Conservation (phyloP, 192 early-diverging fungal genomes). For the Coemansia sp. region DNA sequence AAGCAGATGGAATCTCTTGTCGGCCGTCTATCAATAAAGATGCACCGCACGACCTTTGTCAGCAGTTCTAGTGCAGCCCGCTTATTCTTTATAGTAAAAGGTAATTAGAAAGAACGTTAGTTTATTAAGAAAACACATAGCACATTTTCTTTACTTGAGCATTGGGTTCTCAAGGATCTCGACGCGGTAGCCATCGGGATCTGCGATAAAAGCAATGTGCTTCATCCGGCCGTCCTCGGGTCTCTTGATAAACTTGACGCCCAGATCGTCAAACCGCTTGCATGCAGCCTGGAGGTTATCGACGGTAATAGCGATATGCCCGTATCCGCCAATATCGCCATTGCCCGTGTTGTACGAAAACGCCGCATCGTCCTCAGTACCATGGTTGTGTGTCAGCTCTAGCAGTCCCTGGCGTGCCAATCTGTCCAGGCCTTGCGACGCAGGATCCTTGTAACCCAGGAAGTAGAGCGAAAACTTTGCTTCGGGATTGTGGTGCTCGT, state of each 20-base stretch:
- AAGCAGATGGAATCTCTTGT: too few relatives aligned
- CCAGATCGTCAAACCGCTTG: slow-evolving; percentile 66
- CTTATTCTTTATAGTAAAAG: too few relatives aligned
- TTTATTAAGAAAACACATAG: not conserved
- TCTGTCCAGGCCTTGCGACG: slow-evolving; percentile 38
- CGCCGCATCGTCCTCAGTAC: slow-evolving; percentile 64
- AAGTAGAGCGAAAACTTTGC: slow-evolving; percentile 71
- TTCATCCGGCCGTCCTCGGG: slow-evolving; percentile 75
- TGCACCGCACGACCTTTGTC: too few relatives aligned
- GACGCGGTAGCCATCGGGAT: slow-evolving; percentile 85
- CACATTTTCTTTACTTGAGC: slow-evolving; percentile 11
- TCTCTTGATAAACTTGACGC: slow-evolving; percentile 74
- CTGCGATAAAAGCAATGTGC: slow-evolving; percentile 78
- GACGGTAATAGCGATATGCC: slow-evolving; percentile 78
- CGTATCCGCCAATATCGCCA: slow-evolving; percentile 70
- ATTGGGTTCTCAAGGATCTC: slow-evolving; percentile 56
- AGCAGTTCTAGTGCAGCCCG: too few relatives aligned
- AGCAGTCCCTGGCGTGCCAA: slow-evolving; percentile 69
- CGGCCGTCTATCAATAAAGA: too few relatives aligned
- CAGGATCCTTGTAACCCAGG: slow-evolving; percentile 63
- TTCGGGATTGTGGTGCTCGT: slow-evolving; percentile 28
- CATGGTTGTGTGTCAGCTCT: slow-evolving; percentile 87
- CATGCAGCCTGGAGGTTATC: slow-evolving; percentile 77
- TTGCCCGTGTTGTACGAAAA: slow-evolving; percentile 73
- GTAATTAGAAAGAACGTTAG: not conserved